Evolutionary conservation across 768 basidiomycete genomes (phyloP).

Genomic region (Russula vinacea): DNA sequence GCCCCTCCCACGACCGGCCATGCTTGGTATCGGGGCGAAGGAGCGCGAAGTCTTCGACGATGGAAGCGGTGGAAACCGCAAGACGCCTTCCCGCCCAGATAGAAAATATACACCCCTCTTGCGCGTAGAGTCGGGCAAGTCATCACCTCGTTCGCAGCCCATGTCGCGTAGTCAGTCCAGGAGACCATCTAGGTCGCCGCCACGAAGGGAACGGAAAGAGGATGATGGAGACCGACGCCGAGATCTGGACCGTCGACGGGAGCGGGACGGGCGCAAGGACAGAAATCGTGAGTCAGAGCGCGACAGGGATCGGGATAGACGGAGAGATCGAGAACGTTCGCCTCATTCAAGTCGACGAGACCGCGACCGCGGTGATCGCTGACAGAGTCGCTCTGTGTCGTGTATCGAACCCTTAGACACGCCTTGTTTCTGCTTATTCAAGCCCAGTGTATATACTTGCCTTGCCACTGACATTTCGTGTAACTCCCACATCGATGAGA

Average conservation of each 20-base stretch:
- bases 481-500: conserved; percentile 4
- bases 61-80: conserved; percentile 50
- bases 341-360: conserved; percentile 19
- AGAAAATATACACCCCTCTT: conserved; percentile 82
- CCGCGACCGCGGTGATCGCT: conserved; percentile 8
- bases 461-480: neutral
- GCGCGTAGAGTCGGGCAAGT: conserved; percentile 51
- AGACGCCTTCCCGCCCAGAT: conserved; percentile 50
- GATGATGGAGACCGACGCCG: conserved; percentile 14
- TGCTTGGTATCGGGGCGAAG: conserved; percentile 94
- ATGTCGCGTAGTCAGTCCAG: conserved; percentile 15
- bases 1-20: conserved; percentile 75
- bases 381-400: neutral
- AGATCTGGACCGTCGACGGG: conserved; percentile 2
- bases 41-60: conserved; percentile 72
- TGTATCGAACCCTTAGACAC: neutral
- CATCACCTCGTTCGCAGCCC: conserved; percentile 27
- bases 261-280: conserved; percentile 11
- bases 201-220: conserved; percentile 13
- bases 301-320: conserved; percentile 32
- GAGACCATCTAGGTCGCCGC: conserved; percentile 15
- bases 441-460: neutral
- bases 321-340: conserved; percentile 19
- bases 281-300: neutral
- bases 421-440: neutral